Evolutionary conservation across 2,329 filamentous ascomycete species (phyloP).

Genomic region (Aspergillus awamori): DNA sequence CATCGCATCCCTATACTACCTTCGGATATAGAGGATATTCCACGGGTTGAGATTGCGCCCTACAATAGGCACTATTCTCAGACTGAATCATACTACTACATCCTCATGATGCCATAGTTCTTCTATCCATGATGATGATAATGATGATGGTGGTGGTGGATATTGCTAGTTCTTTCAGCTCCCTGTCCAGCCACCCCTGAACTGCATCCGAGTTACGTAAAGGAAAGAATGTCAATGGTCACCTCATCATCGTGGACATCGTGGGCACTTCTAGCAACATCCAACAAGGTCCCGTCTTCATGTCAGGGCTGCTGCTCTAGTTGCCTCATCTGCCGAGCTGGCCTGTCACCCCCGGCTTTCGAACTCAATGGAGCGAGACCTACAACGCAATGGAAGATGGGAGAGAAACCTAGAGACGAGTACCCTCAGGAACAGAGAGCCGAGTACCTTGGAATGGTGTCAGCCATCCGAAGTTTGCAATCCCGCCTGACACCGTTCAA

Average conservation of each 20-base stretch:
- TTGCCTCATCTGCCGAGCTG: conserved; percentile 10
- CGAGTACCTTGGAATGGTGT: conserved; percentile 7
- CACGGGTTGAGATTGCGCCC: not conserved
- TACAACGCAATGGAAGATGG: not conserved
- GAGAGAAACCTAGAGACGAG: not conserved
- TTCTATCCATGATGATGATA: not conserved
- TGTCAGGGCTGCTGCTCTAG: not conserved
- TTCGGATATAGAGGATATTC: not conserved
- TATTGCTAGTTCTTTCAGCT: not conserved
- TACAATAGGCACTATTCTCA: not conserved
- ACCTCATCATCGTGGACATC: conserved; percentile 2
- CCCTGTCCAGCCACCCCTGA: conserved; percentile 1
- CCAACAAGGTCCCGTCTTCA: conserved; percentile 1
- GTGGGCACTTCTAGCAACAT: conserved; percentile 20
- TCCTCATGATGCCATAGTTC: conserved; percentile 8
- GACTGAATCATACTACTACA: not conserved
- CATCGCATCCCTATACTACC: not conserved
- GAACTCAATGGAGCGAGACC: not conserved
- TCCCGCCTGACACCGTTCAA: conserved; percentile 1
- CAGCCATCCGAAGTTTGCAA: conserved; percentile 7
- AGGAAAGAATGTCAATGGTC: conserved; percentile 32
- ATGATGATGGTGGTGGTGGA: not conserved
- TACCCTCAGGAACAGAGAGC: not conserved
- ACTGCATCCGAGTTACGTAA: conserved; percentile 46
- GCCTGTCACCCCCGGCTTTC: conserved; percentile 6